Conservation (phyloP, 2,329 filamentous ascomycete genomes). For the Fusarium sp. region DNA sequence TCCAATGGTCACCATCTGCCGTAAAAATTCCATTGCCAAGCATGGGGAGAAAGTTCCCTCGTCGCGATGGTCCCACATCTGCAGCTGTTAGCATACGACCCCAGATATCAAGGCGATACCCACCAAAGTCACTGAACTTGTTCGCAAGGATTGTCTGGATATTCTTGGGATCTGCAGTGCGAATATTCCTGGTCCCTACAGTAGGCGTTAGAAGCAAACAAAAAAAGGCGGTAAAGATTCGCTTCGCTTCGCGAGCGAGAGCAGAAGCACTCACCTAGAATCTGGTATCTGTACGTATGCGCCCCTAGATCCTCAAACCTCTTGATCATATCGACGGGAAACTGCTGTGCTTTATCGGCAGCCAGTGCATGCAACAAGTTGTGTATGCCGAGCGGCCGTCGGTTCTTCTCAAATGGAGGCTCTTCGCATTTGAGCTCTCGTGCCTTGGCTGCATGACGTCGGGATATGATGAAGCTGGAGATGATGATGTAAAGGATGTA, state of each 20-base stretch:
- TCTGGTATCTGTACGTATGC: neutral
- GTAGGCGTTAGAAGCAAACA: neutral
- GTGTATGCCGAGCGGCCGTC: neutral
- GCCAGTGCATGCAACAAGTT: neutral
- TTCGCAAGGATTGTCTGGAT: slow-evolving; percentile 6
- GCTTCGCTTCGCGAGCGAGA: neutral
- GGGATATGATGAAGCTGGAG: neutral
- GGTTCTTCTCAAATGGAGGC: neutral
- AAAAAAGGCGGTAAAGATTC: neutral
- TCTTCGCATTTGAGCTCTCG: neutral
- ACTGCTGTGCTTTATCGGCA: neutral
- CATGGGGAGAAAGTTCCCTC: neutral
- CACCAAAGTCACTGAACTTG: slow-evolving; percentile 8
- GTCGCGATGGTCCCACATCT: neutral
- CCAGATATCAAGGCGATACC: neutral
- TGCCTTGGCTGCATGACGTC: neutral
- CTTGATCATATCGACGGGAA: neutral
- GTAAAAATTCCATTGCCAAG: slow-evolving; percentile 4
- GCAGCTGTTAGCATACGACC: neutral
- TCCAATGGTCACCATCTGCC: slow-evolving; percentile 4
- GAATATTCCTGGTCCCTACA: neutral
- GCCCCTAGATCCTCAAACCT: neutral
- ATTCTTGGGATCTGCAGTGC: slow-evolving; percentile 5
- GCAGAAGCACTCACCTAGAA: neutral
- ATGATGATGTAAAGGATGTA: neutral